Percentiles rank a stretch among this genome's conserved stretches.
phyloP scores from a whole-genome alignment of 805 yeast genomes.

The Suhomyces sp. region DNA sequence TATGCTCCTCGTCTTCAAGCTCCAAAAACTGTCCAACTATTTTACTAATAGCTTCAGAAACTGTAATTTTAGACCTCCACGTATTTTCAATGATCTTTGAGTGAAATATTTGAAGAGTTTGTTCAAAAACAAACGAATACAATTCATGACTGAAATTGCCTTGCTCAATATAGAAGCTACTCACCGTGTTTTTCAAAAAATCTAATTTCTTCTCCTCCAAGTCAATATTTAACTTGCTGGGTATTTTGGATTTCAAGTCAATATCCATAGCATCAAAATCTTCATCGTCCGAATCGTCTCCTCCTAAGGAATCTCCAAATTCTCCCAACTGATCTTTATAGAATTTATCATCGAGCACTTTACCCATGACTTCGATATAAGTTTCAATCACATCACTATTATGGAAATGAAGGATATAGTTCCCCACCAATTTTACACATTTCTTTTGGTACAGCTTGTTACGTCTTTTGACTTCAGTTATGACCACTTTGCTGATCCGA shows the following conservation, averaged over 20 bases:
- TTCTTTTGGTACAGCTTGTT: conserved; percentile 62
- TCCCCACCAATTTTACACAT: conserved; percentile 53
- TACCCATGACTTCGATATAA: conserved; percentile 35
- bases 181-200: conserved; percentile 35
- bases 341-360: conserved; percentile 36
- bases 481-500: conserved; percentile 43
- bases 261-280: conserved; percentile 24
- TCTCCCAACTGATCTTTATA: conserved; percentile 31
- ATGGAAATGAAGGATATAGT: conserved; percentile 41
- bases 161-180: conserved; percentile 21
- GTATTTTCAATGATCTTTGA: conserved; percentile 38
- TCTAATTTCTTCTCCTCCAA: conserved; percentile 47
- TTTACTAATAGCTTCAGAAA: conserved; percentile 38
- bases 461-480: conserved; percentile 61
- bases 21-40: conserved; percentile 5
- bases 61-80: conserved; percentile 59
- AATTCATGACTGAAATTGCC: conserved; percentile 15
- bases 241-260: conserved; percentile 20
- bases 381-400: conserved; percentile 33
- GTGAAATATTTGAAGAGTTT: conserved; percentile 19
- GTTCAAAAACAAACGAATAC: conserved; percentile 25
- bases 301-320: background rate
- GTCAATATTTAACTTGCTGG: conserved; percentile 41
- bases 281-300: conserved; percentile 30
- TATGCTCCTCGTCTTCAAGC: background rate